Evolutionary conservation across 257 asterid genomes (phyloP).

Genomic region (Linderniella brevidens): DNA sequence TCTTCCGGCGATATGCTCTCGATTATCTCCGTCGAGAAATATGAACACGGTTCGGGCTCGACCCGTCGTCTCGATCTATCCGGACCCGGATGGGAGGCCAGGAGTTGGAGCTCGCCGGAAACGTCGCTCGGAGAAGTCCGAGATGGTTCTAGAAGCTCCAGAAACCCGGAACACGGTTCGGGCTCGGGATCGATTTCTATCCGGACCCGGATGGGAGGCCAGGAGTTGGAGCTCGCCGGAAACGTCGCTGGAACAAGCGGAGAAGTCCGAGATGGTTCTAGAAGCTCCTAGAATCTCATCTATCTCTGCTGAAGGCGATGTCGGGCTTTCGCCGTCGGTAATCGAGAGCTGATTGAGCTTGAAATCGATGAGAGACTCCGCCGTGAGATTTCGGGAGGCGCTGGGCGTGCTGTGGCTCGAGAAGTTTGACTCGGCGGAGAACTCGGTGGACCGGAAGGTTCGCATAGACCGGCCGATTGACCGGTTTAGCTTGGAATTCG

Average conservation of each 20-base stretch:
- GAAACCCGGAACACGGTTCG: too few species aligned
- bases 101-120: conserved; percentile 82
- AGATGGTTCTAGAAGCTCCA: conserved; percentile 53
- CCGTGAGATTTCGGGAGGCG: conserved; percentile 28
- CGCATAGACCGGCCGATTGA: conserved; percentile 55
- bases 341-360: conserved; percentile 59
- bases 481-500: conserved; percentile 34
- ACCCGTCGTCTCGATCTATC: conserved; percentile 11
- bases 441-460: conserved; percentile 43
- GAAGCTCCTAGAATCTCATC: conserved; percentile 43
- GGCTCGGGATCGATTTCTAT: too few species aligned
- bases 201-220: too few species aligned
- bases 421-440: conserved; percentile 20
- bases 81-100: conserved; percentile 39
- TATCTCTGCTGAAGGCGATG: conserved; percentile 14
- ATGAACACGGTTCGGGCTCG: conserved; percentile 60
- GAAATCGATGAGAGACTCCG: conserved; percentile 63
- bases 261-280: conserved; percentile 57
- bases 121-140: conserved; percentile 84
- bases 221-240: conserved; percentile 88
- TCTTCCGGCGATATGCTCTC: conserved; percentile 85
- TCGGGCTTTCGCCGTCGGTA: conserved; percentile 18
- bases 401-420: conserved; percentile 13
- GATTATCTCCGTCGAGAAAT: conserved; percentile 71
- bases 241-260: conserved; percentile 78